Conservation (phyloP, 2,329 filamentous ascomycete species). For the Cordyceps militaris region DNA sequence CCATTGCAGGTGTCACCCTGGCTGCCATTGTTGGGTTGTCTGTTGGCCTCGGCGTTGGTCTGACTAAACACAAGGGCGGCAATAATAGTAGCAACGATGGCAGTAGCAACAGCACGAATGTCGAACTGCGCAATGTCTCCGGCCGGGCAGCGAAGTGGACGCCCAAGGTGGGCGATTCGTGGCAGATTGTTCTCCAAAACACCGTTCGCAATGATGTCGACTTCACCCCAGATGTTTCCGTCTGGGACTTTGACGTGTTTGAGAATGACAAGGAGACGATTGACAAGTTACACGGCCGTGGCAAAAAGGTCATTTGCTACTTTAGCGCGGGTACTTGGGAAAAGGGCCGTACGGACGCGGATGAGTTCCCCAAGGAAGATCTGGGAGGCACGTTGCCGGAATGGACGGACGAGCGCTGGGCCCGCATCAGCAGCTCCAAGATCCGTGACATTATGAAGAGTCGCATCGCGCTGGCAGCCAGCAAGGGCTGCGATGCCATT, state of each 20-base stretch:
- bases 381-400: slow-evolving; percentile 52
- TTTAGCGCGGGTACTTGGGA: slow-evolving; percentile 68
- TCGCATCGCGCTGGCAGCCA: slow-evolving; percentile 50
- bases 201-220: slow-evolving; percentile 34
- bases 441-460: slow-evolving; percentile 59
- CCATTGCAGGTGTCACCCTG: slow-evolving; percentile 20
- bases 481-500: slow-evolving; percentile 61
- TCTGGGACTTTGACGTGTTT: slow-evolving; percentile 47
- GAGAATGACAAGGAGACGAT: slow-evolving; percentile 41
- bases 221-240: slow-evolving; percentile 39
- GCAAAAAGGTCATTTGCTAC: slow-evolving; percentile 64
- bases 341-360: slow-evolving; percentile 51
- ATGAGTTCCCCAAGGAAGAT: slow-evolving; percentile 47
- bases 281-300: slow-evolving; percentile 48
- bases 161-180: slow-evolving; percentile 44
- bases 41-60: slow-evolving; percentile 50
- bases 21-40: slow-evolving; percentile 36
- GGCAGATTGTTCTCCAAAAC: slow-evolving; percentile 54
- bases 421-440: slow-evolving; percentile 48
- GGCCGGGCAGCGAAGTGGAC: slow-evolving; percentile 37
- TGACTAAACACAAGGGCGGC: slow-evolving; percentile 30
- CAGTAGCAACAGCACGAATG: slow-evolving; percentile 12
- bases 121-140: slow-evolving; percentile 18
- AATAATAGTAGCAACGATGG: slow-evolving; percentile 11
- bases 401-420: slow-evolving; percentile 62